Base-by-base conservation (phyloP, 768 basidiomycete genomes). In the Mycena polygramma region DNA sequence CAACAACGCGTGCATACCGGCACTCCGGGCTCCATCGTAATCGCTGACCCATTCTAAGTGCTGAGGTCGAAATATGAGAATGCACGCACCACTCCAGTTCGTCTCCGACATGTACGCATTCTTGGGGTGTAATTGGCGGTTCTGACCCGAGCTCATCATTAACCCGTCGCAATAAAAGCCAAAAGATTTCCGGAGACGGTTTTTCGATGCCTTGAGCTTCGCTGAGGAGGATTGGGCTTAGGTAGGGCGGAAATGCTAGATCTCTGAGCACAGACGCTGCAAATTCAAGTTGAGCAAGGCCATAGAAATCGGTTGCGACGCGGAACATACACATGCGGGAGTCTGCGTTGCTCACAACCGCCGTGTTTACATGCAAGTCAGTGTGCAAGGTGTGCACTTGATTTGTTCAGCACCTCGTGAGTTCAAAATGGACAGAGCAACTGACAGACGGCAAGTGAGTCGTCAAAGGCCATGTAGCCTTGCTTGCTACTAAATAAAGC, bases 41-140 rank as follows among this genome's bases (percentile, higher is more conserved):
- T 94, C 93, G 58, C 93, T 94, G 24, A 36, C 26, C 66, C 36
- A n/a, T 20, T 46, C 65, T 61, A 57, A 63, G 49, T 48, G 57
- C 62, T n/a, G 35, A 36, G 13, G 36, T 10, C 15, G 58, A 26
- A 30, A 60, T 26, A 36, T 11, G 7, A 13, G n/a, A 60, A 57
- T 17, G 53, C 37, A 71, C 87, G 71, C 73, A 93, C 94, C 87
- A 85, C 57, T 83, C 76, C 37, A 93, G 76, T 71, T 94, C 93
- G 76, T 95, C 94, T 0, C 94, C 94, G 48, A 95, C 86, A 72
- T 95, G 94, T 22, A 94, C 75, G 43, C 85, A 86, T 74, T 92
- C 83, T 35, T 77, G 74, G 1, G 82, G 75, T 11, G 66, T 62
- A 26, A 89, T 81, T 19, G 71, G 70, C 17, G 30, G 30, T 67